Percentiles rank a stretch among this genome's conserved stretches.
Conservation (phyloP, 2,329 filamentous ascomycete genomes). For the Apiospora sp. region DNA sequence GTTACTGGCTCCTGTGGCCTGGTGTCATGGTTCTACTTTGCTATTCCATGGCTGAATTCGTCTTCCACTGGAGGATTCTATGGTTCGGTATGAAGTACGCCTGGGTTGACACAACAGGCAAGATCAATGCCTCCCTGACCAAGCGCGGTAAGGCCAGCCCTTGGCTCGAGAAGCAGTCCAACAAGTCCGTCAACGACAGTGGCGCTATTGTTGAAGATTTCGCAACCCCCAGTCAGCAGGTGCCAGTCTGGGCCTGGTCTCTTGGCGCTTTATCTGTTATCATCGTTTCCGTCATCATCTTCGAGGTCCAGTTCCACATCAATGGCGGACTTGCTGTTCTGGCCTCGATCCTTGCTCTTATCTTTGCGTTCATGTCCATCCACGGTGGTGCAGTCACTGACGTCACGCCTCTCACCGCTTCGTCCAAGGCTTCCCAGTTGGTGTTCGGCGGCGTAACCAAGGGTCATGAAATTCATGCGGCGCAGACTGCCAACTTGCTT, state of each 20-base stretch:
- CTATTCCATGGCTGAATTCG: constrained; percentile 48
- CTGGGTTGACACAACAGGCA: constrained; percentile 53
- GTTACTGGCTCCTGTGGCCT: constrained; percentile 50
- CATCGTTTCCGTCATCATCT: constrained; percentile 53
- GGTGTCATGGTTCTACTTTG: constrained; percentile 53
- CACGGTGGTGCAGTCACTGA: constrained; percentile 58
- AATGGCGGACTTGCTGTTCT: constrained; percentile 56
- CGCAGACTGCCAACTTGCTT: constrained; percentile 58
- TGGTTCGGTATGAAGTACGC: constrained; percentile 52
- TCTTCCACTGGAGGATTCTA: constrained; percentile 43
- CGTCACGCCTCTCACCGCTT: constrained; percentile 59
- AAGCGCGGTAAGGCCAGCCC: constrained; percentile 50
- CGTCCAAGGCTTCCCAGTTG: constrained; percentile 61
- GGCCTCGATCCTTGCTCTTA: constrained; percentile 56
- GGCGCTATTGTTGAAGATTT: constrained; percentile 25
- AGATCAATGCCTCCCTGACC: constrained; percentile 49
- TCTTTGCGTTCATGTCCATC: constrained; percentile 59
- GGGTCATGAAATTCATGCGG: constrained; percentile 49
- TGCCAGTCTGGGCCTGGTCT: constrained; percentile 56
- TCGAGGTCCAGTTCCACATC: constrained; percentile 52
- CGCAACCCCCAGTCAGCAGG: constrained; percentile 43
- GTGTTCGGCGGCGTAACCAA: constrained; percentile 59
- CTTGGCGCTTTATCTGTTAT: constrained; percentile 52
- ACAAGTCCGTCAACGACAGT: constrained; percentile 6
- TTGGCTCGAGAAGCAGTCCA: constrained; percentile 22